Base-by-base conservation (phyloP, 306 rosid genomes). In the Trifolium repens region DNA sequence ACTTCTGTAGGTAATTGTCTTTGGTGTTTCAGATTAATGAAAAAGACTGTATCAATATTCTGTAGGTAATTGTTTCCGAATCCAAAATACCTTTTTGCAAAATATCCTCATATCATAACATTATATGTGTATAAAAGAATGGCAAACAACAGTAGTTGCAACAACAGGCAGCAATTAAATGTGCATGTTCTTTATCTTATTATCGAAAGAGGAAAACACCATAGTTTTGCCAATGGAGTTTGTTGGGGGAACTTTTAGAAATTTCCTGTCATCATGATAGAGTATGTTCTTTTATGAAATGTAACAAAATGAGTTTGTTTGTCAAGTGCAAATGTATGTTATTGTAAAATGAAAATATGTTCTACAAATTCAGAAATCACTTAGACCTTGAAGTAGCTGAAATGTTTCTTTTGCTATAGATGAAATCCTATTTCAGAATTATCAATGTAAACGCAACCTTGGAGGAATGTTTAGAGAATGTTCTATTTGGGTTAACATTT, bases 11-110 rank as follows among this genome's bases (percentile, higher is more conserved):
- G n/a, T n/a, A n/a, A n/a, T 84, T 94, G 87, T 84, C 79, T 79
- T 78, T 96, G 96, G 93, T 90, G 71, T 85, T 39, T 78, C 98
- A 87, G 87, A 89, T 88, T 49, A 92, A 89, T 22, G 99, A 96
- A 84, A 92, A 92, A 62, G 97, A 96, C 79, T 96, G 88, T 79
- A 83, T 88, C 79, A 96, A 96, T 89, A 96, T 96, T 80, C 86
- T 96, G 69, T 90, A 90, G 90, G 99, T 96, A 96, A 84, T n/a
- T n/a, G n/a, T n/a, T n/a, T n/a, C n/a, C 57, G 74, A 79, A 74
- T 78, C 82, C 72, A 46, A 27, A 53, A 42, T 43, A 34, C 35
- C 50, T 52, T 79, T 85, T 69, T 49, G 69, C 59, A 27, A 30
- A n/a, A 68, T 60, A 37, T 73, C 53, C 62, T 22, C 24, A 7